Evolutionary conservation across 2,329 filamentous ascomycete species (phyloP), one percentile per base, ranked within the genome.

Genomic region (Spiromastix sp.): DNA sequence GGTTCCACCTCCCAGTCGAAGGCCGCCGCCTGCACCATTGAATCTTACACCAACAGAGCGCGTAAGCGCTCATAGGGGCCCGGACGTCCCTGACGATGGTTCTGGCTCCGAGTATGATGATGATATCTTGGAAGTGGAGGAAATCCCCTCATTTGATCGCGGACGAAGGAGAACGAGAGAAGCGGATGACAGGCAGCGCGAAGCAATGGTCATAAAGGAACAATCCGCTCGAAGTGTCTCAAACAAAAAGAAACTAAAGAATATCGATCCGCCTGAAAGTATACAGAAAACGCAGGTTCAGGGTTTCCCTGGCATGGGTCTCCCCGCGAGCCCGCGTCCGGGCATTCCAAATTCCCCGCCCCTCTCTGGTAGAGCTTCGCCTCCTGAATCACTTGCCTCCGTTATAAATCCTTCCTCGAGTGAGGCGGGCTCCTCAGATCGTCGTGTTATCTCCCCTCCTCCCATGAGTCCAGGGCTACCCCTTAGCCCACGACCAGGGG

Each of bases 71-170:
- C 65, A 67, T 39, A 52, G 65, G 32, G 67, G 30, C 57, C 63
- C 30, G 54, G 60, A 2, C 60, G 61, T 17, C 57, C 62, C 15
- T 21, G 17, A 57, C 61, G 1, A 74, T n/a, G 77, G 79, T 9
- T 79, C 79, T 0, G 84, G 85, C 40, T 87, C 84, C 0, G 86
- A 93, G 44, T 91, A 87, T 47, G 85, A 91, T 40, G 81, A 87
- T 43, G n/a, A n/a, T n/a, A 71, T 82, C 22, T 60, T 85, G 9
- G 79, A 84, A 42, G 76, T 80, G 3, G 71, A 79, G 29, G 78
- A 81, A 43, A 65, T 79, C 32, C 64, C 70, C 0, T 54, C 61
- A 4, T 17, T 41, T 24, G 61, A 76, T 34, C 73, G 87, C 42
- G 89, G 86, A 6, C 74, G 86, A 40, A 72, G 85, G 47, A 85